phyloP scores from a whole-genome alignment of 1,139 yeast genomes.

The Magnusiomyces fungicola region DNA sequence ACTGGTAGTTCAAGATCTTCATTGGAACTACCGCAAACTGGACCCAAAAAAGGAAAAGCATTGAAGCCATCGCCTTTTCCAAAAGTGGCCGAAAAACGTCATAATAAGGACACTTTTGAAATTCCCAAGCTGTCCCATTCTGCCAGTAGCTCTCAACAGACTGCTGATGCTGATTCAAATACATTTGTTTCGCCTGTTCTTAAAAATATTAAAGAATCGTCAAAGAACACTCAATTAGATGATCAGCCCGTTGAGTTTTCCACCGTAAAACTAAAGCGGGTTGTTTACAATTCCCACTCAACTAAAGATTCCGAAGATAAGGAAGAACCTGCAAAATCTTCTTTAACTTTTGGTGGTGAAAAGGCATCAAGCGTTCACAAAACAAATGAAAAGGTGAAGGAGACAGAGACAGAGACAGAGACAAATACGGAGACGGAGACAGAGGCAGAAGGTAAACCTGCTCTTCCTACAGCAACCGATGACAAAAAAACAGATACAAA shows the following conservation, averaged over 20 bases:
- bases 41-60: neutral
- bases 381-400: too few relatives aligned
- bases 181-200: neutral
- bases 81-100: neutral
- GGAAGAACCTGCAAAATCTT: too few relatives aligned
- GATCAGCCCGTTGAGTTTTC: neutral
- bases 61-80: neutral
- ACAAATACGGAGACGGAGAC: too few relatives aligned
- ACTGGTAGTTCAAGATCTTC: too few relatives aligned
- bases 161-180: too few relatives aligned
- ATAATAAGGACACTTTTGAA: neutral
- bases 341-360: too few relatives aligned
- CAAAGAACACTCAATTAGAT: neutral
- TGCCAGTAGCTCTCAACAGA: too few relatives aligned
- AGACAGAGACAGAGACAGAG: too few relatives aligned
- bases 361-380: too few relatives aligned
- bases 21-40: too few relatives aligned
- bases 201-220: neutral
- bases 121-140: neutral
- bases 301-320: too few relatives aligned
- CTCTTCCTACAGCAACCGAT: conserved; percentile 1
- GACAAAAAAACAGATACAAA: conserved; percentile 14
- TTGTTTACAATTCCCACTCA: too few relatives aligned
- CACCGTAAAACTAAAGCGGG: conserved; percentile 1
- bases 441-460: neutral